Evolutionary conservation across 176 grass and related monocot genomes (phyloP), one percentile per base, ranked within the genome.

Genomic region (Themeda triandra): DNA sequence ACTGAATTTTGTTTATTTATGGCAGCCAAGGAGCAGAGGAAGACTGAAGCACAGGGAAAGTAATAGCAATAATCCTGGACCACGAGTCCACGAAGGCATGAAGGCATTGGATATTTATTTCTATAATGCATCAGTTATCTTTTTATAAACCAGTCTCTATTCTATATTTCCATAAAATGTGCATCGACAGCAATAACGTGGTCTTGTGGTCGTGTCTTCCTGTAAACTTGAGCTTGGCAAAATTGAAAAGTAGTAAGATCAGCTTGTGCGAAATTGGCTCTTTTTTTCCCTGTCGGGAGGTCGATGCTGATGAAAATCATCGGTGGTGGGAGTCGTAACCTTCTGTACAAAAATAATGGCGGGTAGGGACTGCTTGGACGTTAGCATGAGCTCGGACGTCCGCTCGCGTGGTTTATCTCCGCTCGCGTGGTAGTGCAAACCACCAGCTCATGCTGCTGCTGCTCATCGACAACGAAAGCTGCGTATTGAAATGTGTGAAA

Each of bases 1-100:
- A 79, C 71, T 84, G 23, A 84, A 48, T 58, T 78, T 70, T 44
- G 46, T 64, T 87, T 23, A 54, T 63, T 87, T n/a, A 48, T 81
- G 81, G 73, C 88, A 98, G 96, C 96, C 79, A 98, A 89, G 86
- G 96, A 93, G 60, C 91, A 93, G 83, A 98, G 87, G 83, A 98
- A 90, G 81, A 6, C 83, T 0, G 96, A 95, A 92, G 76, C 87
- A 9, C 76, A n/a, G n/a, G n/a, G 89, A 65, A 97, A 97, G 70
- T 97, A 84, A 90, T 3, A 24, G 31, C 2, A n/a, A 62, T 67
- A 49, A 33, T 80, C 39, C 66, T 63, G 28, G 13, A 6, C 58
- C n/a, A 62, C 21, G 24, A 76, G 76, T 66, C 66, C 18, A 33
- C 17, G 56, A 78, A 69, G 63, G 76, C 84, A 79, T 51, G 80